Conservation (phyloP, 169 alveolate species). For the Plasmodium fragile region DNA sequence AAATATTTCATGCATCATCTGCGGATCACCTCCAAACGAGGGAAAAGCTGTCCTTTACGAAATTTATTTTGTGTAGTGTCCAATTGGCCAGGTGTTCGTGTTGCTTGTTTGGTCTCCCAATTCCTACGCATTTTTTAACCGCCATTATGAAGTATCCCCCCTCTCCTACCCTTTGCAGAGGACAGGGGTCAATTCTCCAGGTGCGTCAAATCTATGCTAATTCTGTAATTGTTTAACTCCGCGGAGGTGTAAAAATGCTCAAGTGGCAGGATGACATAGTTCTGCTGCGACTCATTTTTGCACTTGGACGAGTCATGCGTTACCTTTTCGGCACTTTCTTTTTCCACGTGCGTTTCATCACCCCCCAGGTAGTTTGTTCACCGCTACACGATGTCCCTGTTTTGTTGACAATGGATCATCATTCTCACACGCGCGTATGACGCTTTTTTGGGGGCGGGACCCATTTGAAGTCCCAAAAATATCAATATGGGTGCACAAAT, state of each 20-base stretch:
- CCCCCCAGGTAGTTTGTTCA: neutral
- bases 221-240: conserved; percentile 25
- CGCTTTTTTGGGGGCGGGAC: neutral
- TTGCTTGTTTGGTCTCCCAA: neutral
- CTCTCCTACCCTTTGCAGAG: neutral
- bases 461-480: neutral
- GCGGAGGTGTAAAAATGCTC: conserved; percentile 9
- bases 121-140: neutral
- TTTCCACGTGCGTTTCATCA: neutral
- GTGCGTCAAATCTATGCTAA: conserved; percentile 25
- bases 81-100: neutral
- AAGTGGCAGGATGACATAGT: conserved; percentile 23
- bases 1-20: neutral
- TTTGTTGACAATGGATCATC: neutral
- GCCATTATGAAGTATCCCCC: neutral
- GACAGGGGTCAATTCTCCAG: conserved; percentile 1
- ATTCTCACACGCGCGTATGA: neutral
- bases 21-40: neutral
- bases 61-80: neutral
- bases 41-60: neutral
- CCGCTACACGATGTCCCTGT: neutral
- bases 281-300: neutral
- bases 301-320: neutral
- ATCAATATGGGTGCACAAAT: neutral
- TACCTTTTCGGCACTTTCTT: neutral